phyloP scores from a whole-genome alignment of 768 basidiomycete species.

The Lactifluus pinguis region DNA sequence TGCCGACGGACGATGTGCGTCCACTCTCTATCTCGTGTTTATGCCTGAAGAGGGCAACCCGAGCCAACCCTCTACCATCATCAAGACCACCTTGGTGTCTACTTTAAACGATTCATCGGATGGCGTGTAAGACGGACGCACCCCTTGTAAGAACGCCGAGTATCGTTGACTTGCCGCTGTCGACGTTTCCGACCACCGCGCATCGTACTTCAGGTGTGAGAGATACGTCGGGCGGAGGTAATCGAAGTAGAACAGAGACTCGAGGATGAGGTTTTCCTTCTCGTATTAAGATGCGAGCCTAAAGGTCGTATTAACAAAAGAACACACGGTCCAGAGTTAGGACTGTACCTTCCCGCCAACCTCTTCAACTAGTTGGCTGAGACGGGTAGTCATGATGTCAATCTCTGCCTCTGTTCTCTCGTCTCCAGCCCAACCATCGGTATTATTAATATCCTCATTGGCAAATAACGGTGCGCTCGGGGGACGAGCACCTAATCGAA shows the following conservation, averaged over 20 bases:
- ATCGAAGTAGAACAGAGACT: slow-evolving; percentile 51
- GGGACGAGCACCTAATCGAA: slow-evolving; percentile 65
- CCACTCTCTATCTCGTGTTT: slow-evolving; percentile 98
- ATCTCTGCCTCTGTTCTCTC: slow-evolving; percentile 45
- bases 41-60: slow-evolving; percentile 88
- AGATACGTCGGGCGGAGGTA: slow-evolving; percentile 69
- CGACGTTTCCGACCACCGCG: slow-evolving; percentile 93
- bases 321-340: background rate
- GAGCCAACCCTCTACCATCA: slow-evolving; percentile 72
- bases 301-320: background rate
- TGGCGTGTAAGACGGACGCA: slow-evolving; percentile 25
- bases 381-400: slow-evolving; percentile 33
- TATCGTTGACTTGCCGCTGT: slow-evolving; percentile 91
- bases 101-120: slow-evolving; percentile 19
- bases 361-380: slow-evolving; percentile 54
- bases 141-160: slow-evolving; percentile 94
- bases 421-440: slow-evolving; percentile 47
- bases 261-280: slow-evolving; percentile 41
- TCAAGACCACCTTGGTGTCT: slow-evolving; percentile 52
- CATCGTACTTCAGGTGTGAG: slow-evolving; percentile 88
- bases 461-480: slow-evolving; percentile 46
- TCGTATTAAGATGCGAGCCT: slow-evolving; percentile 54
- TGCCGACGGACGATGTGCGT: slow-evolving; percentile 89
- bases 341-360: slow-evolving; percentile 64
- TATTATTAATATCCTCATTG: slow-evolving; percentile 38